Base-by-base conservation (phyloP, 2,329 filamentous ascomycete species). In the Penicillium capsulatum region DNA sequence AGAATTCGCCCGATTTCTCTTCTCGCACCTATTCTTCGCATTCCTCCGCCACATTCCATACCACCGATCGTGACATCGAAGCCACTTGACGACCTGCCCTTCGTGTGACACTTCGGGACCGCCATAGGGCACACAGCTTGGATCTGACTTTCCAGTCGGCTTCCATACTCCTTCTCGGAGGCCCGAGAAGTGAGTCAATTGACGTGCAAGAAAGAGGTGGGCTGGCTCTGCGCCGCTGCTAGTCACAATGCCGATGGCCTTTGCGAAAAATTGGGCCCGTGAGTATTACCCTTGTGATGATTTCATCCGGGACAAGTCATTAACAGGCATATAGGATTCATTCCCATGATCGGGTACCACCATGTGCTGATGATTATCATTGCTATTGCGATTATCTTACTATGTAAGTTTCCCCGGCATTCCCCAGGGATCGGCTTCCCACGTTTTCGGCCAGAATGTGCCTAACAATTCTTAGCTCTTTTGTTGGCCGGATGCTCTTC, bases 341-440 rank as follows among this genome's bases (percentile, higher is more conserved):
- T 81, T 64, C 76, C 78, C 44, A 73, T 79, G 62, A 69, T 83
- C 50, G 79, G 79, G 47, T 83, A 81, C 80, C 80, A 83, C 61
- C 80, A 98, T 80, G 84, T 97, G 51, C 79, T 98, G 66, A 98
- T 98, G 92, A 88, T 98, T 57, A 72, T 98, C 53, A 95, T 98
- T 61, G 90, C 86, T 40, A 73, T 96, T 43, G 80, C 90, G 31
- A 95, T 98, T 60, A 94, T 98, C 66, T 74, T 98, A 63, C 76
- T 98, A 53, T 97, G 90, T 95, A 74, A 71, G 88, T 77, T 20
- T 22, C 28, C 28, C 13, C 9, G 26, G 10, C 9, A 11, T n/a
- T n/a, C 26, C 26, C 26, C 26, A 28, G 26, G 11, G 3, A 4
- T 38, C 35, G 8, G 9, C 15, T 10, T 31, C 27, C 13, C n/a